Base-by-base conservation (phyloP, 805 yeast genomes). In the Pichia occidentalis region DNA sequence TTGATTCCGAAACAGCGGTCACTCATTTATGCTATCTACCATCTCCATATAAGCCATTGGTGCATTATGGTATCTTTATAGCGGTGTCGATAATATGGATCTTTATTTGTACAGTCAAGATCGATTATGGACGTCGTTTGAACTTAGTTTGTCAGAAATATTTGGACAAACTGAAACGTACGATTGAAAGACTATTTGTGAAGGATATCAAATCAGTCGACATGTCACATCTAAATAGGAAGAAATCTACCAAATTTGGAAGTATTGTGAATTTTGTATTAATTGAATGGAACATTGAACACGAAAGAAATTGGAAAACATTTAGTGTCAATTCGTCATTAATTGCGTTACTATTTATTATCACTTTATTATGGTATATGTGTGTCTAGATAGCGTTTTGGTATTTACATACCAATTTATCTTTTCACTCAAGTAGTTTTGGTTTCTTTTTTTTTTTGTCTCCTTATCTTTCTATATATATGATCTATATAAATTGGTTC, bases 21-120 rank as follows among this genome's bases (percentile, higher is more conserved):
- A 43, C 60, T 10, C 39, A 54, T 20, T 41, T 59, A 20, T 59
- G 63, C 32, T 58, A 51, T 40, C 42, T 59, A 7, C 61, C 63
- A 8, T 51, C 52, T 11, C 53, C 54, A 6, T 48, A 44, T 32
- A 37, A 33, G 18, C 45, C 60, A 12, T n/a, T 57, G 10, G 35
- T 36, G 13, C 39, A 46, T 30, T 58, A 58, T 36, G 13, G 32
- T 6, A 17, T 45, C 4, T n/a, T 37, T 3, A 31, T 48, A 5
- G 16, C 40, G 0, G 5, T 50, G 1, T 46, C 51, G 7, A 20
- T 44, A 2, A 11, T 32, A 3, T 45, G 60, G 32, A 31, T 56
- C 21, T 48, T 44, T n/a, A 14, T 48, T 7, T 53, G 56, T 14
- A 44, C 49, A 3, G 32, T 50, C 11, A 27, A 33, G 3, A 43